Percentiles rank a stretch among this genome's conserved stretches.
Conservation (phyloP, 1,284 basidiomycete genomes). For the Microbotryum scabiosae region DNA sequence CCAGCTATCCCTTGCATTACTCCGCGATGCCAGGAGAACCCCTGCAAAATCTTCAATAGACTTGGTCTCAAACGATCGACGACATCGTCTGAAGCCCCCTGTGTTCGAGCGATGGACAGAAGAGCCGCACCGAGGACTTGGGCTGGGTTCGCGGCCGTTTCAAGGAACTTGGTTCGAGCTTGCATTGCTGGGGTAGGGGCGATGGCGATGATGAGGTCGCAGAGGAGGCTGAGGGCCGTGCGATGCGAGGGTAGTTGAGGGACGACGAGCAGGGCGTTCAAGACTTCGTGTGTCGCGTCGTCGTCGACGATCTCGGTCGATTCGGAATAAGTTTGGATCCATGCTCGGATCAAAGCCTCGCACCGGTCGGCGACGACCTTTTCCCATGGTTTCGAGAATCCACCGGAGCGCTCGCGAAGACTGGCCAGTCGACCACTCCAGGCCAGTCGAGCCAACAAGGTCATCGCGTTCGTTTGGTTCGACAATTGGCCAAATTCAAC, state of each 20-base stretch:
- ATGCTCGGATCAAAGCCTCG: conserved; percentile 8
- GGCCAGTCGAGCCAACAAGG: conserved; percentile 20
- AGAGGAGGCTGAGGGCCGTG: conserved; percentile 1
- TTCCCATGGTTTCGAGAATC: conserved; percentile 17
- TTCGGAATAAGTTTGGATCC: conserved; percentile 9
- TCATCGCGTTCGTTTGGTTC: conserved; percentile 15
- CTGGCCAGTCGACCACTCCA: conserved; percentile 9
- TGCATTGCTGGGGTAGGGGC: conserved; percentile 6
- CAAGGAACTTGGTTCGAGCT: conserved; percentile 23
- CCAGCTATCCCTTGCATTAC: conserved; percentile 26
- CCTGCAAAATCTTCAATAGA: conserved; percentile 4
- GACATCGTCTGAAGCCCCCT: no score
- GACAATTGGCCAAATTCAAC: conserved; percentile 12
- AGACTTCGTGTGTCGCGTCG: conserved; percentile 26
- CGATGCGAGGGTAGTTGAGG: conserved; percentile 16
- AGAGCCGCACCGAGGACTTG: conserved; percentile 24
- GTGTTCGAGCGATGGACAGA: conserved; percentile 4
- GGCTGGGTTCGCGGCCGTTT: conserved; percentile 15
- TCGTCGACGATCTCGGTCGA: conserved; percentile 6
- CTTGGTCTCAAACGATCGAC: no score
- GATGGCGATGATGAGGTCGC: conserved; percentile 14
- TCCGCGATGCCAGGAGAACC: conserved; percentile 32
- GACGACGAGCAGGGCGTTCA: conserved; percentile 24
- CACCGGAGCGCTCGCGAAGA: conserved; percentile 4
- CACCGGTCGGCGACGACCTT: conserved; percentile 4